Evolutionary conservation across 257 asterid genomes (phyloP).

Genomic region (Jasminum sambac): DNA sequence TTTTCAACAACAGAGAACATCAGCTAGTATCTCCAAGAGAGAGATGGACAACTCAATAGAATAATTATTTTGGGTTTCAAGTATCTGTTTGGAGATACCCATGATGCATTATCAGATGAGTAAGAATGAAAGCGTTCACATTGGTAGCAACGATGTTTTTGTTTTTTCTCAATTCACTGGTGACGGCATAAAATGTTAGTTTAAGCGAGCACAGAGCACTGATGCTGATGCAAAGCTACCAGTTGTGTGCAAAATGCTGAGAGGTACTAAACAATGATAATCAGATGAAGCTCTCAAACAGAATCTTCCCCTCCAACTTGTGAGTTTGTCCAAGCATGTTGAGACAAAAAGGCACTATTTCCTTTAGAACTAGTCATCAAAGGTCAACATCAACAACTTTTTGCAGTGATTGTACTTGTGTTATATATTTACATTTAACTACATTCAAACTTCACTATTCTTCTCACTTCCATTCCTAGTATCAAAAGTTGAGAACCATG

Average conservation of each 20-base stretch:
- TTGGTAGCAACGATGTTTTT: not conserved
- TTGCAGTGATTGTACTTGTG: not conserved
- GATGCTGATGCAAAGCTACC: slow-evolving; percentile 34
- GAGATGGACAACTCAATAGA: not conserved
- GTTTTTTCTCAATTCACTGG: not conserved
- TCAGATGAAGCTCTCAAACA: slow-evolving; percentile 27
- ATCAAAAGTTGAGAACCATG: slow-evolving; percentile 16
- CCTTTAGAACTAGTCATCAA: not conserved
- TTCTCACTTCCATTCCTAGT: not conserved
- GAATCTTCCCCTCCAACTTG: slow-evolving; percentile 31
- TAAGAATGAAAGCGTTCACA: slow-evolving; percentile 12
- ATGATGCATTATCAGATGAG: not conserved
- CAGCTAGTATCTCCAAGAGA: not conserved
- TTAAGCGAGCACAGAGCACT: slow-evolving; percentile 14
- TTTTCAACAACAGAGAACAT: not conserved
- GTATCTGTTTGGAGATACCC: not conserved
- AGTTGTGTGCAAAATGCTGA: slow-evolving; percentile 24
- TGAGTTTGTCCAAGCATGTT: slow-evolving; percentile 37
- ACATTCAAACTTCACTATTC: slow-evolving; percentile 19
- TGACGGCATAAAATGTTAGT: slow-evolving; percentile 1
- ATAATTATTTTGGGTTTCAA: not conserved
- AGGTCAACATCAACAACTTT: not conserved
- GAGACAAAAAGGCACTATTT: slow-evolving; percentile 29
- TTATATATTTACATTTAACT: slow-evolving; percentile 18
- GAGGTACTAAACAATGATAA: slow-evolving; percentile 7